These are phyloP conservation scores for Calonectria honghensis DNA, from an alignment of 2,329 filamentous ascomycete species.

Conservation along the genomic window DNA sequence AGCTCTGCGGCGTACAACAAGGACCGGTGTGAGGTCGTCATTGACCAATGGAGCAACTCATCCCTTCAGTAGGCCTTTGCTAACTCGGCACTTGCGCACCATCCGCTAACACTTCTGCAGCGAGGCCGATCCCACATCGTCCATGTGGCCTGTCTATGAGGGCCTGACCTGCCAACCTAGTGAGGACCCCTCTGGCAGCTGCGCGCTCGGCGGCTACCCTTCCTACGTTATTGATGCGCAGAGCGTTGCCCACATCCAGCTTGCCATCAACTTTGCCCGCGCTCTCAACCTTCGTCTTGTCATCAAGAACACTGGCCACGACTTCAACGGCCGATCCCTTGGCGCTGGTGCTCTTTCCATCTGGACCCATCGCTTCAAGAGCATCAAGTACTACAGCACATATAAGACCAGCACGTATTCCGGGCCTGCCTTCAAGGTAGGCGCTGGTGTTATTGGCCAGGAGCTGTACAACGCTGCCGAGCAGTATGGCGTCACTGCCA, in stretches of 20 bases:
- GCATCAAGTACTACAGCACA: slow-evolving; percentile 54
- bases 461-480: slow-evolving; percentile 72
- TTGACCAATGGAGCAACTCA: slow-evolving; percentile 54
- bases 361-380: slow-evolving; percentile 74
- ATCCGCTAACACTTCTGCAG: slow-evolving; percentile 41
- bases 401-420: slow-evolving; percentile 54
- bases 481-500: slow-evolving; percentile 66
- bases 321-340: slow-evolving; percentile 71
- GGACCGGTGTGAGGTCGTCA: slow-evolving; percentile 53
- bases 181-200: slow-evolving; percentile 48
- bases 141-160: slow-evolving; percentile 64
- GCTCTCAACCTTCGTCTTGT: slow-evolving; percentile 67
- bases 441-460: slow-evolving; percentile 71
- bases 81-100: no score
- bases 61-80: slow-evolving; percentile 48
- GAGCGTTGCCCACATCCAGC: slow-evolving; percentile 66
- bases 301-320: slow-evolving; percentile 70
- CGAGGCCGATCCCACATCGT: slow-evolving; percentile 61
- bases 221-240: slow-evolving; percentile 65
- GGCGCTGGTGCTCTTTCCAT: slow-evolving; percentile 75
- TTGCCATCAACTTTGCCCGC: slow-evolving; percentile 68
- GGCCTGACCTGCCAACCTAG: slow-evolving; percentile 61
- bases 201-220: slow-evolving; percentile 65
- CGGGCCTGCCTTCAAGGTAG: slow-evolving; percentile 72
- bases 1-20: slow-evolving; percentile 52